Evolutionary conservation across 225 moss, liverwort and hornwort genomes (phyloP).

Genomic region (Ulota crispa): DNA sequence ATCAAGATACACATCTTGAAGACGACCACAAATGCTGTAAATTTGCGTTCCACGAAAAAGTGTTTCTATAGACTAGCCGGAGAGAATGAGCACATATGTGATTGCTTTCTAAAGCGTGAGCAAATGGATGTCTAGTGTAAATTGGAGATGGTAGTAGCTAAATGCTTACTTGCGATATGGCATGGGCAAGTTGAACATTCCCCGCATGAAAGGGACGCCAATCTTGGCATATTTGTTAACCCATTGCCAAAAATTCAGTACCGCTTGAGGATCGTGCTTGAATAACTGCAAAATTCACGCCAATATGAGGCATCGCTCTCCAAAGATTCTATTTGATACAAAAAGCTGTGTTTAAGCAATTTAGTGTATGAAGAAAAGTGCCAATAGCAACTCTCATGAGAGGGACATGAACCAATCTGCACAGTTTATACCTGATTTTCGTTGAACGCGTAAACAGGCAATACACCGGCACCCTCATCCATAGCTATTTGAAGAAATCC

Average conservation of each 20-base stretch:
- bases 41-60: background rate
- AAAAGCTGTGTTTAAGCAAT: slow-evolving; percentile 18
- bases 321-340: background rate
- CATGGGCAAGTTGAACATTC: slow-evolving; percentile 66
- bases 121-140: background rate
- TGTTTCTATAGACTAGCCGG: background rate
- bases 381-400: background rate
- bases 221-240: slow-evolving; percentile 60
- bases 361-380: background rate
- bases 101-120: background rate
- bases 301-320: background rate
- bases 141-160: background rate
- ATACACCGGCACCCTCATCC: slow-evolving; percentile 70
- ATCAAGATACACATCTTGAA: background rate
- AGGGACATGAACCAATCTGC: background rate
- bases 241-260: slow-evolving; percentile 69
- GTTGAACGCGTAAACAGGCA: slow-evolving; percentile 87
- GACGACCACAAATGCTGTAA: background rate
- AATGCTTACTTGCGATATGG: slow-evolving; percentile 72
- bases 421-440: slow-evolving; percentile 69
- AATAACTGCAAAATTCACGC: slow-evolving; percentile 60
- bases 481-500: slow-evolving; percentile 84
- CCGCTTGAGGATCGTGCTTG: slow-evolving; percentile 54
- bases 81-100: background rate
- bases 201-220: slow-evolving; percentile 91